Evolutionary conservation across 306 rosid species (phyloP), one percentile per base, ranked within the genome.

Genomic region (Hippophae tibetana): DNA sequence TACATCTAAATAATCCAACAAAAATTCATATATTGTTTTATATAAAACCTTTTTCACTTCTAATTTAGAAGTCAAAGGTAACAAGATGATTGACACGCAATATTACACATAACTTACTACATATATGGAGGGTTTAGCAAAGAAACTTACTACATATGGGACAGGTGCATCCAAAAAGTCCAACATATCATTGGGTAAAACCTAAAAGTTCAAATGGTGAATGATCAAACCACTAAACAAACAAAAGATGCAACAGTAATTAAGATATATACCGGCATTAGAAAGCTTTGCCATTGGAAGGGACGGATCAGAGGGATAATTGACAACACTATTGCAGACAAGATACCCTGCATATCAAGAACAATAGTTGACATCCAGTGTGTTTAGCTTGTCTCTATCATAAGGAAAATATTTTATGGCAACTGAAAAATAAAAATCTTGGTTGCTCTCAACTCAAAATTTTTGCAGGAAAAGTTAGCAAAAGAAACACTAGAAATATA

Each of bases 91-190:
- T 13, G 60, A 53, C 54, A 62, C 55, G 31, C 47, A 25, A 48
- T 42, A 48, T 13, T 10, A 4, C 4, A 31, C 3, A 31, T 10
- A 47, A 13, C 26, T 12, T 12, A 49, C 7, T 5, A 12, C n/a
- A 49, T 13, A 49, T 14, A 18, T 18, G 23, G 23, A 8, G 8
- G 14, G 7, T 5, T 14, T 49, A 48, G 43, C 59, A 62, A 75
- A 72, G 38, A 31, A 58, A 82, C 99, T 82, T 82, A 93, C 99
- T 61, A 93, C 64, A 73, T 82, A 93, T 26, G 99, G 99, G 52
- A 93, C 99, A 41, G 99, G 99, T 11, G 99, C 99, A 61, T 93
- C 99, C 90, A 93, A 86, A 72, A 93, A 89, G 57, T 89, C 99
- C 68, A 93, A 86, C 99, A 93, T 86, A 72, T 84, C 97, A 70